phyloP scores from a whole-genome alignment of 345 rosid species.

The Streptanthus diversifolius region DNA sequence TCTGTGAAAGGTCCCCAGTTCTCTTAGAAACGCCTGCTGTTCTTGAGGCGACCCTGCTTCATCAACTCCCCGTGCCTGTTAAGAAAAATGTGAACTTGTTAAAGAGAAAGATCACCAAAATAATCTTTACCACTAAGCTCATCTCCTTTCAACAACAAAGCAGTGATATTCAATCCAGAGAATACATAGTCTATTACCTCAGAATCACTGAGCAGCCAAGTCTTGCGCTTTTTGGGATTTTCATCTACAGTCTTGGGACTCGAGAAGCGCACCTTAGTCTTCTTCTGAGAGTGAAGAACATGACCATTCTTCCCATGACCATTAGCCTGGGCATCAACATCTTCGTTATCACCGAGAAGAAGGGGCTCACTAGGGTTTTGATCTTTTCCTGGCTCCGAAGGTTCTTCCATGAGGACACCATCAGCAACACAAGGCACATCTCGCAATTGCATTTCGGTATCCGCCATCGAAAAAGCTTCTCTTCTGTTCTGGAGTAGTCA shows the following conservation, averaged over 20 bases:
- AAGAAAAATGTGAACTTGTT: slow-evolving; percentile 15
- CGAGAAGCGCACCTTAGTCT: slow-evolving; percentile 10
- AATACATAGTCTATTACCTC: slow-evolving; percentile 44
- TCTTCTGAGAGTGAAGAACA: slow-evolving; percentile 27
- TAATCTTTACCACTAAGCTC: slow-evolving; percentile 1
- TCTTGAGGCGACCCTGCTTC: slow-evolving; percentile 71
- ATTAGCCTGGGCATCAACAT: slow-evolving; percentile 6
- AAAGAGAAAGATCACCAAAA: neutral
- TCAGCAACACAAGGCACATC: slow-evolving; percentile 27
- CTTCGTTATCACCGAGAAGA: slow-evolving; percentile 12
- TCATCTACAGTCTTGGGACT: slow-evolving; percentile 37
- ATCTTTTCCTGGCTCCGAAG: slow-evolving; percentile 4
- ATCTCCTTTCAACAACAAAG: neutral
- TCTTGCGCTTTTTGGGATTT: slow-evolving; percentile 43
- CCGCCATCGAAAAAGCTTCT: slow-evolving; percentile 44
- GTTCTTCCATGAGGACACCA: slow-evolving; percentile 28
- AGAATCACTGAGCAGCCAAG: slow-evolving; percentile 50
- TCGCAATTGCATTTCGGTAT: slow-evolving; percentile 43
- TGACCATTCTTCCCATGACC: slow-evolving; percentile 12
- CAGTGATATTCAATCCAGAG: neutral
- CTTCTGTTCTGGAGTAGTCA: slow-evolving; percentile 15
- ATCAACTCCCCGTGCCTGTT: slow-evolving; percentile 53
- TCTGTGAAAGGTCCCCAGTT: slow-evolving; percentile 60
- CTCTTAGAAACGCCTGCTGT: slow-evolving; percentile 59
- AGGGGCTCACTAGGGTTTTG: slow-evolving; percentile 25